Percentiles rank a stretch among this genome's conserved stretches.
These are phyloP conservation scores for Stentor coeruleus DNA, from an alignment of 73 alveolate genomes.

Conservation along the genomic window DNA sequence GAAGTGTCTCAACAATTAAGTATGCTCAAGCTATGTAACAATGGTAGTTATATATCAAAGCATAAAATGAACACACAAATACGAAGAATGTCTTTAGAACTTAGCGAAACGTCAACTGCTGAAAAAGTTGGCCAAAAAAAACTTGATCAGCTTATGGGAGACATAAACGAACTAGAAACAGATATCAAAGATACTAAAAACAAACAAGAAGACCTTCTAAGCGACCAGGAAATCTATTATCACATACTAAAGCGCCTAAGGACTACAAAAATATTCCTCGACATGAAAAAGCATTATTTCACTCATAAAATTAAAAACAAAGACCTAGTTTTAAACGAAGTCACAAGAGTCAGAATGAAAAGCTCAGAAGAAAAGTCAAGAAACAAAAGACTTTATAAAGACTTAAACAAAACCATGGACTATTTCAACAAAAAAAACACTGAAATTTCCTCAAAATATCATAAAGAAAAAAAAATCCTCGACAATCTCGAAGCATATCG, in stretches of 20 bases:
- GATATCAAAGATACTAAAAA: background rate
- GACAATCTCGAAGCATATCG: background rate
- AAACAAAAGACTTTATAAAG: background rate
- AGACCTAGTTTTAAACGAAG: background rate
- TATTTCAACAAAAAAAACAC: background rate
- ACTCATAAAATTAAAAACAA: too few species aligned
- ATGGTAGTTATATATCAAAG: background rate
- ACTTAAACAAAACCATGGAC: background rate
- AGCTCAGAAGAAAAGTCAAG: background rate
- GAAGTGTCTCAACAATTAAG: background rate
- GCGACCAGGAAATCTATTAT: background rate
- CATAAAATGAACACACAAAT: background rate
- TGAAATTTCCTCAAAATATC: too few species aligned
- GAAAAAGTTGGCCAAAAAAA: background rate
- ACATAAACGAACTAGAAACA: background rate
- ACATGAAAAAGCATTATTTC: too few species aligned
- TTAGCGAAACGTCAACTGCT: background rate
- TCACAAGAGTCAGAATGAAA: background rate
- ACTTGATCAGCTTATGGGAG: background rate
- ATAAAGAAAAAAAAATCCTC: background rate
- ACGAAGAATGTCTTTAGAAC: background rate
- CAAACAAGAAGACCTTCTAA: background rate
- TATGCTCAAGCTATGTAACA: background rate
- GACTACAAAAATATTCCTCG: background rate
- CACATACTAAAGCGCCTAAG: background rate